Conservation (phyloP, 2,329 filamentous ascomycete species). For the Blastomyces percursus region DNA sequence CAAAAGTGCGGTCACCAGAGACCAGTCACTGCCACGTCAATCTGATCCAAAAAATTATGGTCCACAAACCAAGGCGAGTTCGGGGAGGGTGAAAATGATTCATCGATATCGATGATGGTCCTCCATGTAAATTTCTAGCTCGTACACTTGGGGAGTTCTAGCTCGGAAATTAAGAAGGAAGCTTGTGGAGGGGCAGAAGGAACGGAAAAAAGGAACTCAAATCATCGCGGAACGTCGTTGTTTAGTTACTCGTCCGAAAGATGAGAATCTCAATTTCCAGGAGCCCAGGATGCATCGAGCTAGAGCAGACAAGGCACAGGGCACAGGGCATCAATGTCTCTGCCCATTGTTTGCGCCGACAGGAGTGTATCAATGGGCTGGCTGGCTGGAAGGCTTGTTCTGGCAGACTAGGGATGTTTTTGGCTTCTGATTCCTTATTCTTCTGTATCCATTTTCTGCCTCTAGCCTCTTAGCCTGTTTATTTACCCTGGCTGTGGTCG, state of each 20-base stretch:
- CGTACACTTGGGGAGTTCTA: not conserved
- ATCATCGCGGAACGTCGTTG: too few relatives aligned
- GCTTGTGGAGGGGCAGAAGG: not conserved
- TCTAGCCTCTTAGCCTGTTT: not conserved
- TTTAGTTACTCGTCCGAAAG: not conserved
- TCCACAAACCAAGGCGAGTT: not conserved
- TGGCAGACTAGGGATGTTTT: not conserved
- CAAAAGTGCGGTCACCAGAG: not conserved
- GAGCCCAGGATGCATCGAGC: not conserved
- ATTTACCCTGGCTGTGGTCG: too few relatives aligned
- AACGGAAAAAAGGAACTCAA: too few relatives aligned
- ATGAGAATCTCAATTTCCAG: not conserved
- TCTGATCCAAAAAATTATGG: not conserved
- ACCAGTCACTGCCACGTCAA: slow-evolving; percentile 1
- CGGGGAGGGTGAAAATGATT: not conserved
- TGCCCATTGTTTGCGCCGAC: not conserved
- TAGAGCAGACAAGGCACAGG: not conserved
- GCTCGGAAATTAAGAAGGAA: not conserved
- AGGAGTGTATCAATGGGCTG: not conserved
- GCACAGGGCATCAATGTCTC: too few relatives aligned
- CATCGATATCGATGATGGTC: not conserved
- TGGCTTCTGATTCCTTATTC: not conserved
- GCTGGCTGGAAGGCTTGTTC: not conserved
- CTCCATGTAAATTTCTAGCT: not conserved
- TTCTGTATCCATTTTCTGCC: too few relatives aligned